Conservation (phyloP, 768 basidiomycete genomes). For the Holtermanniella nyarrowii region DNA sequence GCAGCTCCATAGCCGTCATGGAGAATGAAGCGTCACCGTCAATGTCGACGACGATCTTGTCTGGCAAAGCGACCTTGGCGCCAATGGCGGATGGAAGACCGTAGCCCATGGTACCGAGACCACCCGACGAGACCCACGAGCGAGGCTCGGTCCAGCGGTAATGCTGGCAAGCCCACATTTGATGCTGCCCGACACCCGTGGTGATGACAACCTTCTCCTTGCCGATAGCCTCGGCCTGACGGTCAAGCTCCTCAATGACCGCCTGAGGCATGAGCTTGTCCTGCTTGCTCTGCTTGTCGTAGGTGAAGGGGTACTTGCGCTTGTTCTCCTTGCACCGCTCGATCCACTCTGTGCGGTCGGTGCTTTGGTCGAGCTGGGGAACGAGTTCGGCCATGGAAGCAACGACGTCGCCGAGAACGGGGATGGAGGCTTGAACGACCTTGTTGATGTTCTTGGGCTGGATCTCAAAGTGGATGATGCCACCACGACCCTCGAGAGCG, state of each 20-base stretch:
- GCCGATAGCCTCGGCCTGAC: constrained; percentile 51
- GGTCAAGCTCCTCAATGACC: constrained; percentile 84
- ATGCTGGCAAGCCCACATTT: constrained; percentile 98
- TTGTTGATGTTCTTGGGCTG: constrained; percentile 99
- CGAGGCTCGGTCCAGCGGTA: constrained; percentile 83
- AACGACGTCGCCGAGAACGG: constrained; percentile 86
- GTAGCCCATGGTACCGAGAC: constrained; percentile 97
- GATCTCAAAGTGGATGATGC: constrained; percentile 99
- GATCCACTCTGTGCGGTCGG: constrained; percentile 69
- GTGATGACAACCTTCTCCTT: constrained; percentile 77
- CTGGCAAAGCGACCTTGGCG: constrained; percentile 88
- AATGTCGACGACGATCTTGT: constrained; percentile 89
- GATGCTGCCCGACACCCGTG: constrained; percentile 97
- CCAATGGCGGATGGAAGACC: constrained; percentile 90
- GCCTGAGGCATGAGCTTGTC: constrained; percentile 88
- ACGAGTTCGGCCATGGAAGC: constrained; percentile 71
- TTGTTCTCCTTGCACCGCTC: constrained; percentile 76
- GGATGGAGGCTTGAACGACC: constrained; percentile 87
- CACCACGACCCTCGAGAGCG: constrained; percentile 72
- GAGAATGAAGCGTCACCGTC: constrained; percentile 98
- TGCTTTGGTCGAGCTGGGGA: constrained; percentile 53
- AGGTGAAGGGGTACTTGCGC: constrained; percentile 78
- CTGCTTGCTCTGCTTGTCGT: constrained; percentile 52
- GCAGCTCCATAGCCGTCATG: constrained; percentile 99
- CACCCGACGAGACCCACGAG: constrained; percentile 85